Percentiles rank a stretch among this genome's conserved stretches.
phyloP scores from a whole-genome alignment of 257 asterid genomes.

The Nicotiana otophora region DNA sequence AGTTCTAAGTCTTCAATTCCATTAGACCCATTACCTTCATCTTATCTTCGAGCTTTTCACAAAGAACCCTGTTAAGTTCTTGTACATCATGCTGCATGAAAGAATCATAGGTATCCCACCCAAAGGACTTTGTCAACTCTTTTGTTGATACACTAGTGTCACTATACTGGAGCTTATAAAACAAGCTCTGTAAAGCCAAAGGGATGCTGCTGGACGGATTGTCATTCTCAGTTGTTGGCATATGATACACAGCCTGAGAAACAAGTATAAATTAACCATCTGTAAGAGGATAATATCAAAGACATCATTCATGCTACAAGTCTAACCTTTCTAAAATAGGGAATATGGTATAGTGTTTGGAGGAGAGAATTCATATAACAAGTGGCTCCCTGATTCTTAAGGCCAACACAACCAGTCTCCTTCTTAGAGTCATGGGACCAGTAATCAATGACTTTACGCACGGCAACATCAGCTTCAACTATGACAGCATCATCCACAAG shows the following conservation, averaged over 20 bases:
- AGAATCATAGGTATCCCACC: constrained; percentile 80
- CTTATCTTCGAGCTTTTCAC: constrained; percentile 87
- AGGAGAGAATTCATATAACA: constrained; percentile 19
- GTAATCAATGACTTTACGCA: constrained; percentile 53
- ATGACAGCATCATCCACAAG: constrained; percentile 48
- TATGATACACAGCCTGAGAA: constrained; percentile 82
- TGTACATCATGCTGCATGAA: constrained; percentile 89
- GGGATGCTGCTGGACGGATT: constrained; percentile 81
- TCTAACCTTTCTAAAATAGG: constrained; percentile 21
- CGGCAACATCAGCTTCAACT: constrained; percentile 67
- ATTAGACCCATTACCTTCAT: constrained; percentile 52
- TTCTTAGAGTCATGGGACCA: constrained; percentile 68
- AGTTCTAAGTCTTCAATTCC: constrained; percentile 1
- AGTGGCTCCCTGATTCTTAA: constrained; percentile 22
- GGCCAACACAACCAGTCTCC: constrained; percentile 46
- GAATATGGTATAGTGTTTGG: constrained; percentile 20
- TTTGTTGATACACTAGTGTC: constrained; percentile 80
- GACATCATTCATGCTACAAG: neutral
- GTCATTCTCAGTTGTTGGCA: constrained; percentile 86
- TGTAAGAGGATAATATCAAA: neutral
- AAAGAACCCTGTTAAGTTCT: constrained; percentile 80
- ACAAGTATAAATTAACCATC: neutral
- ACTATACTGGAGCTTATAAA: constrained; percentile 77
- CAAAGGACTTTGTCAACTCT: constrained; percentile 82
- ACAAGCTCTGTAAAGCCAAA: constrained; percentile 76